Evolutionary conservation across 768 basidiomycete genomes (phyloP).

Genomic region (Mycena epipterygia): DNA sequence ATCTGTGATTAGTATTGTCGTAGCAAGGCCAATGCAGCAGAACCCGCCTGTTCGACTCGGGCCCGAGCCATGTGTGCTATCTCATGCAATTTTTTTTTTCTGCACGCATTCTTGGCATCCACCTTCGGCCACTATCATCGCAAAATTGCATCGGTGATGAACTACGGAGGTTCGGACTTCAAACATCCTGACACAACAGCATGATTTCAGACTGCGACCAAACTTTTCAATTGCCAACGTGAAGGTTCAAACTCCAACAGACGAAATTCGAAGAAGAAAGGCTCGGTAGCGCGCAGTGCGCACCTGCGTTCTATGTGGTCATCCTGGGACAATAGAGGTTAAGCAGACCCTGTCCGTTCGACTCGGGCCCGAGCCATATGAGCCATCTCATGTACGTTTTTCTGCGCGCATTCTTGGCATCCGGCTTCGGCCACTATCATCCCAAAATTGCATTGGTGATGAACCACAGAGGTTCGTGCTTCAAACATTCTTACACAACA

Average conservation of each 20-base stretch:
- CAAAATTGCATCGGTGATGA: neutral
- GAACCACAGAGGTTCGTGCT: no score
- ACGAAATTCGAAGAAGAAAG: neutral
- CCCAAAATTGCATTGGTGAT: no score
- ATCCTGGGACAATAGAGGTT: no score
- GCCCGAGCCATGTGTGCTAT: neutral
- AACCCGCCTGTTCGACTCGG: conserved; percentile 5
- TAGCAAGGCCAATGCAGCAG: neutral
- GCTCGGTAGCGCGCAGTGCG: neutral
- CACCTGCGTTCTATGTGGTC: neutral
- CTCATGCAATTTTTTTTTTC: no score
- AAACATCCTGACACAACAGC: no score
- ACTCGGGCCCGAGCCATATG: no score
- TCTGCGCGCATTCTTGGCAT: no score
- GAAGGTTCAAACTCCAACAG: neutral
- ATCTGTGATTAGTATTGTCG: neutral
- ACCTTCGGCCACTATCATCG: neutral
- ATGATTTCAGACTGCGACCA: neutral
- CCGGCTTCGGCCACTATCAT: no score
- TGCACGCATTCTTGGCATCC: neutral
- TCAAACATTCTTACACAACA: no score
- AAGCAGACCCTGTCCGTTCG: no score
- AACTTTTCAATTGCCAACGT: neutral
- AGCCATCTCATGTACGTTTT: no score
- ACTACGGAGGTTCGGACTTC: no score